Evolutionary conservation across 2,329 filamentous ascomycete genomes (phyloP), one percentile per base, ranked within the genome.

Genomic region (Fusarium begoniae): DNA sequence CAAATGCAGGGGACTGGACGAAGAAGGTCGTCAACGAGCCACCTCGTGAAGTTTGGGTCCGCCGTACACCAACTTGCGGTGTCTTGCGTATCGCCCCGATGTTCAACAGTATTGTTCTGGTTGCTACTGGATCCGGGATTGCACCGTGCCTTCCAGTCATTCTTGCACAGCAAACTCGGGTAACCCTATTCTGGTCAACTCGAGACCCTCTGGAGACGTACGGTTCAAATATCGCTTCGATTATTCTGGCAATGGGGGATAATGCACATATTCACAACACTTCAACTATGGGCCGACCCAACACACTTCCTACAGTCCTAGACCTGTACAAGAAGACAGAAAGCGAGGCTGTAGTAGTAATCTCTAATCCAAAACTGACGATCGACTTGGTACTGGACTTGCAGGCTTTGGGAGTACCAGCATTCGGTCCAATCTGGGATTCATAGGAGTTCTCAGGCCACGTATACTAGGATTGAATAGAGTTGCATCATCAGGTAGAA

Each of bases 401-500:
- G 58, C 90, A 93, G 82, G 84, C 84, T 55, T 84, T 89, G 65
- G 90, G 90, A 0, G 82, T 93, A 8, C 86, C 89, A 5, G 90
- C 90, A 9, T 93, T 88, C 82, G 92, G 92, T 5, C 90, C 92
- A 5, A 92, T 94, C 73, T 94, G 91, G 82, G 92, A 94, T 32
- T 74, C 72, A 56, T 74, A 63, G 35, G 50, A 22, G 8, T 24
- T 61, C 18, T 20, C 4, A 28, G 24, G 15, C 4, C 12, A 51
- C 9, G 30, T 24, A 35, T 24, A 35, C 8, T 35, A 20, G 8
- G 30, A 10, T 35, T 35, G 48, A 32, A 20, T 37, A 28, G 30
- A 61, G 57, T 37, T 37, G 14, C 10, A 53, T 24, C 15, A 26
- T 4, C 17, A 37, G 18, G 28, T 53, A 44, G 14, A 47, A 64